Conservation (phyloP, 2,329 filamentous ascomycete genomes). For the Cordyceps javanica region DNA sequence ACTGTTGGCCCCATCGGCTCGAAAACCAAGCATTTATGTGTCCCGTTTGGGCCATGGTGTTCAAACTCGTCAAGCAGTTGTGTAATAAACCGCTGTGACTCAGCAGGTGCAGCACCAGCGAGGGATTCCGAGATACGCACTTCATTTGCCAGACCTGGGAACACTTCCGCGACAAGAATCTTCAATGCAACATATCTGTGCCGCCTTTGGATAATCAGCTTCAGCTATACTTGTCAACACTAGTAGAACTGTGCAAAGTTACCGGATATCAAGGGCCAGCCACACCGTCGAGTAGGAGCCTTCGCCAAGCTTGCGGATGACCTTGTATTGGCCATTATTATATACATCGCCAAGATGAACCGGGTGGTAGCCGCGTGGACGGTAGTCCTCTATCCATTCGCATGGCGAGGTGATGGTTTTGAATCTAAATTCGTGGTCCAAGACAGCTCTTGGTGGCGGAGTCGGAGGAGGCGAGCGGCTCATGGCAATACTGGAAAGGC, state of each 20-base stretch:
- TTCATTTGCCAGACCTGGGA: constrained; percentile 15
- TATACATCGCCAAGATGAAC: constrained; percentile 36
- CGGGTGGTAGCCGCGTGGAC: constrained; percentile 36
- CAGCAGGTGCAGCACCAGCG: constrained; percentile 16
- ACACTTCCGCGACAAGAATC: constrained; percentile 17
- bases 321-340: constrained; percentile 32
- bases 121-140: constrained; percentile 18
- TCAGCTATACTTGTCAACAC: background rate
- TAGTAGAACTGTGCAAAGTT: constrained; percentile 8
- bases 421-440: constrained; percentile 19
- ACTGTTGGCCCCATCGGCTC: constrained; percentile 32
- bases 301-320: constrained; percentile 39
- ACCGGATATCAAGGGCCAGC: constrained; percentile 31
- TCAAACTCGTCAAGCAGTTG: constrained; percentile 23
- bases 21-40: constrained; percentile 26
- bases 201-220: constrained; percentile 15
- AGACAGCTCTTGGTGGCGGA: constrained; percentile 17
- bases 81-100: constrained; percentile 25
- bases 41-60: constrained; percentile 27
- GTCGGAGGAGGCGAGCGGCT: constrained; percentile 19
- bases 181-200: constrained; percentile 24
- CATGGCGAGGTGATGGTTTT: constrained; percentile 21
- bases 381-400: constrained; percentile 29
- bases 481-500: constrained; percentile 19
- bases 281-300: constrained; percentile 42